phyloP scores from a whole-genome alignment of 768 basidiomycete genomes.

The Cyclocybe aegerita region DNA sequence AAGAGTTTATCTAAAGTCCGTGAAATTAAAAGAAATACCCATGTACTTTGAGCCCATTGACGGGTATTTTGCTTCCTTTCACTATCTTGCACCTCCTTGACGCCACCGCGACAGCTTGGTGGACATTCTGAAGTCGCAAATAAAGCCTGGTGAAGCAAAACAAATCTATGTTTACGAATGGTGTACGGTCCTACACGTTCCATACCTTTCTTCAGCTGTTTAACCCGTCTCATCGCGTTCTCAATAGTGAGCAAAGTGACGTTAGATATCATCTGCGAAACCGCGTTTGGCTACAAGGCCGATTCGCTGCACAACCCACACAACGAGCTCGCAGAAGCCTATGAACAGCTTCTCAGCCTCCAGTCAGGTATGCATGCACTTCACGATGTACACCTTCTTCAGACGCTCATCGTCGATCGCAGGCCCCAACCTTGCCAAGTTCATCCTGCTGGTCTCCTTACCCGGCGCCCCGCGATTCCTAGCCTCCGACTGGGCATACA shows the following conservation, averaged over 20 bases:
- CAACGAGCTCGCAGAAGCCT: conserved; percentile 46
- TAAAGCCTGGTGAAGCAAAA: conserved; percentile 24
- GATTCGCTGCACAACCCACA: conserved; percentile 43
- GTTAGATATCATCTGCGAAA: conserved; percentile 49
- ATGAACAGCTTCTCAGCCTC: conserved; percentile 37
- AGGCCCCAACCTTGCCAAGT: conserved; percentile 29
- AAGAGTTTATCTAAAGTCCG: background rate
- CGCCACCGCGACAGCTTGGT: conserved; percentile 21
- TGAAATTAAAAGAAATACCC: conserved; percentile 34
- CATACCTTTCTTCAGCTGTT: background rate
- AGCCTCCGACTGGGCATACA: conserved; percentile 34
- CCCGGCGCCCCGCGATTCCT: conserved; percentile 34
- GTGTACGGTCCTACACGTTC: conserved; percentile 32
- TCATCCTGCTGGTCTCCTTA: conserved; percentile 32
- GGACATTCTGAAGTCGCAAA: conserved; percentile 31
- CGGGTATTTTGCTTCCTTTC: conserved; percentile 22
- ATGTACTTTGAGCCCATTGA: conserved; percentile 49
- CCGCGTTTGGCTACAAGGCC: conserved; percentile 46
- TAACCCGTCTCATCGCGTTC: background rate
- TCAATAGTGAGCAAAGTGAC: conserved; percentile 47
- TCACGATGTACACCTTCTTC: background rate
- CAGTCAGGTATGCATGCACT: conserved; percentile 31
- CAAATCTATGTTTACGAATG: conserved; percentile 40
- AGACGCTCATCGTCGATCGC: conserved; percentile 8
- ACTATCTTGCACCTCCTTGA: background rate